These are phyloP conservation scores for Calonectria pseudoturangicola DNA, from an alignment of 2,329 filamentous ascomycete genomes.

Conservation along the genomic window DNA sequence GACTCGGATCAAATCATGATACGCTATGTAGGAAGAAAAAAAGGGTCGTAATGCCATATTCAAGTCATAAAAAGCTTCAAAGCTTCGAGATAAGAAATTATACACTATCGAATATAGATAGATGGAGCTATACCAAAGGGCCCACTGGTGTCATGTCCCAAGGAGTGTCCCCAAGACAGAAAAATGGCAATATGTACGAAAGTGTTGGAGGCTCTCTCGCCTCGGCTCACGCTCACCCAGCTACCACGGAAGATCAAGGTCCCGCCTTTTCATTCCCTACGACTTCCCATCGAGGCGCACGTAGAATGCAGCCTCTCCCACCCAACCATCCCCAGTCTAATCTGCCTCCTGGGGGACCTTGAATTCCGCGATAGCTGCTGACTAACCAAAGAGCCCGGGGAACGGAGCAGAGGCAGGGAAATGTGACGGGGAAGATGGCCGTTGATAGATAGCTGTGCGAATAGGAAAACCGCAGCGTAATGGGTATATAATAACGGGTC, in stretches of 20 bases:
- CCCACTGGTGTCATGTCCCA: constrained; percentile 49
- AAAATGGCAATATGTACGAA: constrained; percentile 51
- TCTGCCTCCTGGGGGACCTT: constrained; percentile 44
- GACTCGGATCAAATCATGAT: background rate
- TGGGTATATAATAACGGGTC: constrained; percentile 57
- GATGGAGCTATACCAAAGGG: constrained; percentile 56
- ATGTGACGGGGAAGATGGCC: constrained; percentile 44
- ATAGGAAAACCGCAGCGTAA: constrained; percentile 56
- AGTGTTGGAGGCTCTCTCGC: constrained; percentile 41
- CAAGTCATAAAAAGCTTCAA: constrained; percentile 39
- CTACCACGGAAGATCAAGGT: constrained; percentile 53
- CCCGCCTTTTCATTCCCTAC: constrained; percentile 39
- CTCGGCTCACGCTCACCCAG: constrained; percentile 47
- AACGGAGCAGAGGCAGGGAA: constrained; percentile 37
- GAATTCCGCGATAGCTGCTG: constrained; percentile 47
- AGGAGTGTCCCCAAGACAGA: constrained; percentile 48
- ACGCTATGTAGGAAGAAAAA: background rate
- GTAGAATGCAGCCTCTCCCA: constrained; percentile 37
- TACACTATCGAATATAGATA: constrained; percentile 62
- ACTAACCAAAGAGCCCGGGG: constrained; percentile 35
- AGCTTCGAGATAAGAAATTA: constrained; percentile 57
- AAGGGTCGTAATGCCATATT: constrained; percentile 22
- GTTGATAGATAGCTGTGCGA: constrained; percentile 54
- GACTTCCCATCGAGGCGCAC: constrained; percentile 41
- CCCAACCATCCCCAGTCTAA: constrained; percentile 29